Percentiles rank a stretch among this genome's conserved stretches.
phyloP scores from a whole-genome alignment of 495 filamentous ascomycete species.

The Penicillium cinerascens region DNA sequence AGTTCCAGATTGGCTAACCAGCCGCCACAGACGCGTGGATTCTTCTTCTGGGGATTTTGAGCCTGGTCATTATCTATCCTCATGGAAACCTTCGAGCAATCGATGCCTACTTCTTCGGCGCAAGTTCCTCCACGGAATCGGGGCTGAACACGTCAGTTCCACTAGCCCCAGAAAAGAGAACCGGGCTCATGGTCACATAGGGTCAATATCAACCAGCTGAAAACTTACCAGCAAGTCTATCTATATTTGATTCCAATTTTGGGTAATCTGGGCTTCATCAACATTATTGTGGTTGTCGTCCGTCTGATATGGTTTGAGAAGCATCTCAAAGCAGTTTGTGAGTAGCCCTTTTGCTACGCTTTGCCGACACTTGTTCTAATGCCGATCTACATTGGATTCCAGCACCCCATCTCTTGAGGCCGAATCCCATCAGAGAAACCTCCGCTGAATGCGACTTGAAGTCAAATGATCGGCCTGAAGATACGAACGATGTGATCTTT shows the following conservation, averaged over 20 bases:
- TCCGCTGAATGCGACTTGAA: too few species aligned
- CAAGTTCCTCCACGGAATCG: constrained; percentile 39
- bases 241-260: constrained; percentile 34
- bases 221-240: constrained; percentile 39
- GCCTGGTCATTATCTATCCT: constrained; percentile 35
- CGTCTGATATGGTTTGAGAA: constrained; percentile 37
- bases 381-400: neutral
- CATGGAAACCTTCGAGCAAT: constrained; percentile 38
- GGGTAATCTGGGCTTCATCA: constrained; percentile 34
- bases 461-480: too few species aligned
- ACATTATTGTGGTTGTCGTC: constrained; percentile 32
- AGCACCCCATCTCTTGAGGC: neutral
- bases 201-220: constrained; percentile 32
- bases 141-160: constrained; percentile 40
- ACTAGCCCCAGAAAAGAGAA: too few species aligned
- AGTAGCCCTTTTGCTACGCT: neutral
- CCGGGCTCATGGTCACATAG: constrained; percentile 14
- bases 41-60: constrained; percentile 29
- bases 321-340: constrained; percentile 20
- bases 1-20: neutral
- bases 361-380: neutral
- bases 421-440: too few species aligned
- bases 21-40: constrained; percentile 36
- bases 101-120: constrained; percentile 46
- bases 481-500: too few species aligned